Conservation (phyloP, 148 eudicot species). For the Polygonum aviculare region DNA sequence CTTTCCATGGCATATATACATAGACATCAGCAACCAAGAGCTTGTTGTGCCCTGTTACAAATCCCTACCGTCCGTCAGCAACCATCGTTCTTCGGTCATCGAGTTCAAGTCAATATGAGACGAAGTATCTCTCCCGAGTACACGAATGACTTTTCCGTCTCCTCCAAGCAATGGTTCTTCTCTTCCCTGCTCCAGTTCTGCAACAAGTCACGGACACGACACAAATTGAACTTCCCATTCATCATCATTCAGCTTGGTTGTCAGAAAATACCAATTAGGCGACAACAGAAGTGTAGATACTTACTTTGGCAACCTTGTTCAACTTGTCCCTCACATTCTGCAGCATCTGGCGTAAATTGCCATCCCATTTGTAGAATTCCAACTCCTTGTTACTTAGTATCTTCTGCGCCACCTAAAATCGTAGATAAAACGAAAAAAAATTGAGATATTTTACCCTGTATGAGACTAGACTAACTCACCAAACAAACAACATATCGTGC, state of each 20-base stretch:
- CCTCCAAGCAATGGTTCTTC: slow-evolving; percentile 91
- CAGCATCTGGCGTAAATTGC: slow-evolving; percentile 66
- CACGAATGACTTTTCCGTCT: slow-evolving; percentile 85
- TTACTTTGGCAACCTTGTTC: slow-evolving; percentile 81
- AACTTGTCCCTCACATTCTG: slow-evolving; percentile 88
- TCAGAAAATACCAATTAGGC: not conserved
- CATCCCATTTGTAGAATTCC: slow-evolving; percentile 95
- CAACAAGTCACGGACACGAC: not conserved
- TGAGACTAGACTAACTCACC: too few relatives aligned
- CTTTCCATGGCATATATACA: too few relatives aligned
- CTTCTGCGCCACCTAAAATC: slow-evolving; percentile 59
- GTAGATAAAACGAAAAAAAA: not conserved
- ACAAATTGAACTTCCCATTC: not conserved
- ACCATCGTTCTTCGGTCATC: too few relatives aligned
- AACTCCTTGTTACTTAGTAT: slow-evolving; percentile 64
- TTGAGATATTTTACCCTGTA: too few relatives aligned
- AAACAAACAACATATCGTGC: too few relatives aligned
- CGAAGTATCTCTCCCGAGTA: slow-evolving; percentile 65
- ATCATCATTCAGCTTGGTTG: not conserved
- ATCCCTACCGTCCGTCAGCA: too few relatives aligned
- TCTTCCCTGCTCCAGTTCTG: slow-evolving; percentile 93
- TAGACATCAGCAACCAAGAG: too few relatives aligned
- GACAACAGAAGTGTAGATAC: not conserved
- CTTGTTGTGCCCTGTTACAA: too few relatives aligned
- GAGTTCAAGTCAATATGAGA: slow-evolving; percentile 33